A percentile compares a stretch with the other conserved stretches of the same genome.
phyloP scores from a whole-genome alignment of 495 filamentous ascomycete genomes.

The Lophiotrema nucula region DNA sequence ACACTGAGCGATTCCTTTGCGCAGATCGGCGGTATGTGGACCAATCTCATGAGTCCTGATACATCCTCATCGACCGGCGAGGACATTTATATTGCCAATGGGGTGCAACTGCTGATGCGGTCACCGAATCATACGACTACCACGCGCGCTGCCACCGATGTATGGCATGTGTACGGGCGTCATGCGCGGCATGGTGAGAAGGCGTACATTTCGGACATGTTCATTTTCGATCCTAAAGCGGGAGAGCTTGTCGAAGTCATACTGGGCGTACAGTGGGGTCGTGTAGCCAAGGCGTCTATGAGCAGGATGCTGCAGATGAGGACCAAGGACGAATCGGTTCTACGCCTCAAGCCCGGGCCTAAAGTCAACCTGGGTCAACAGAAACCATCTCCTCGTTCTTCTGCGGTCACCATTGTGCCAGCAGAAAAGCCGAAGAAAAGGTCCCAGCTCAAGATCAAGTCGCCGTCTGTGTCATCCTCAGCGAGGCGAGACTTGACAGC shows the following conservation, averaged over 20 bases:
- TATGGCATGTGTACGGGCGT: conserved; percentile 49
- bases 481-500: conserved; percentile 13
- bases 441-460: no score
- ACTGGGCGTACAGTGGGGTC: conserved; percentile 51
- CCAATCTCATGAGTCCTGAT: conserved; percentile 51
- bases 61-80: no score
- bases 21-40: conserved; percentile 54
- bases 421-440: no score
- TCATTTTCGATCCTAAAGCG: conserved; percentile 49
- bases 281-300: conserved; percentile 48
- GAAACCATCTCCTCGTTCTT: no score
- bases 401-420: no score
- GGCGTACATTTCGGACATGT: conserved; percentile 50
- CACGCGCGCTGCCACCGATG: no score
- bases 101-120: conserved; percentile 50
- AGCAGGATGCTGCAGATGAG: conserved; percentile 44
- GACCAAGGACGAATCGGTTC: no score
- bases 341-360: no score
- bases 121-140: no score
- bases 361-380: no score
- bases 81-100: conserved; percentile 53
- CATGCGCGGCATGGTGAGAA: conserved; percentile 41
- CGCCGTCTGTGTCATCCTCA: no score
- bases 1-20: conserved; percentile 46
- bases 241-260: conserved; percentile 50